Percentiles rank a stretch among this genome's conserved stretches.
phyloP scores from a whole-genome alignment of 2,329 filamentous ascomycete species.

The Neoascochyta sp. region DNA sequence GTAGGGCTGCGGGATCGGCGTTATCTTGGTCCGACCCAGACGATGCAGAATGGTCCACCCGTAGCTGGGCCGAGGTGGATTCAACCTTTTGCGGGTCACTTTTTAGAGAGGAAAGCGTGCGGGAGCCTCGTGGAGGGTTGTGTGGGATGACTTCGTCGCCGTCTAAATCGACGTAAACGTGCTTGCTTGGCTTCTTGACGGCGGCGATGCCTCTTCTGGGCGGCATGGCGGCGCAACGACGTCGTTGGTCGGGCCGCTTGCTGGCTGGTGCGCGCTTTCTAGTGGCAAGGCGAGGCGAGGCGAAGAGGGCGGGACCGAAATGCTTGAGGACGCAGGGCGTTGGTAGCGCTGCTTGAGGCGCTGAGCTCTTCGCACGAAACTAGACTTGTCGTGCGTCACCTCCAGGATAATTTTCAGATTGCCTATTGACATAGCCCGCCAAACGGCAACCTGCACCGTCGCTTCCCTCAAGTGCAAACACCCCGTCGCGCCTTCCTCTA shows the following conservation, averaged over 20 bases:
- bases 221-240: conserved; percentile 15
- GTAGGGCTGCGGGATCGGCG: conserved; percentile 10
- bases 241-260: conserved; percentile 14
- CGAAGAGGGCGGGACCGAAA: conserved; percentile 24
- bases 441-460: too few relatives aligned
- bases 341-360: conserved; percentile 8
- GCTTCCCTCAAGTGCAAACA: conserved; percentile 6
- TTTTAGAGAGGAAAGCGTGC: too few relatives aligned
- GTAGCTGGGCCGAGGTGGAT: not conserved
- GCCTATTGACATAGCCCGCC: too few relatives aligned
- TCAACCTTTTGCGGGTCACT: not conserved
- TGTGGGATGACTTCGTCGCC: conserved; percentile 5
- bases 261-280: conserved; percentile 17
- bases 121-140: too few relatives aligned
- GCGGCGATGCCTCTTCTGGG: conserved; percentile 22
- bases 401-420: too few relatives aligned
- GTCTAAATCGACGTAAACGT: conserved; percentile 10
- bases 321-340: conserved; percentile 18
- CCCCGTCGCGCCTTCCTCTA: conserved; percentile 17
- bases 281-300: conserved; percentile 26
- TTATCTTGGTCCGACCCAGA: conserved; percentile 10
- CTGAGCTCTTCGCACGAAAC: conserved; percentile 8
- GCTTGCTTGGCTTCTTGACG: conserved; percentile 16
- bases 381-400: conserved; percentile 5
- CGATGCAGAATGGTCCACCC: too few relatives aligned